Conservation (phyloP, 2,329 filamentous ascomycete genomes). For the Beauveria caledonica region DNA sequence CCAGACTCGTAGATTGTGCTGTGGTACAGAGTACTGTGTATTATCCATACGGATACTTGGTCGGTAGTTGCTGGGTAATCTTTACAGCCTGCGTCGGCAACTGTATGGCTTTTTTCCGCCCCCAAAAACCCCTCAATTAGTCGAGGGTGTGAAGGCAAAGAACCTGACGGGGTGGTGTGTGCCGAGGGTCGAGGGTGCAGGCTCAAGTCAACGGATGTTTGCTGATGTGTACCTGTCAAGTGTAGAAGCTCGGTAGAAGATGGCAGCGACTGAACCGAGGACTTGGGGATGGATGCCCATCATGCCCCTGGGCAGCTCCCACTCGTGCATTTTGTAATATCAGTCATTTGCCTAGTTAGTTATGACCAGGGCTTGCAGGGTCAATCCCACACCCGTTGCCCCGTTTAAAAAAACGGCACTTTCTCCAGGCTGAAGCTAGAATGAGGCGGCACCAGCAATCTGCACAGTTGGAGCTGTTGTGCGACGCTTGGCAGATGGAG, state of each 20-base stretch:
- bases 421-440: constrained; percentile 1
- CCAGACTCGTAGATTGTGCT: not conserved
- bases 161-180: not conserved
- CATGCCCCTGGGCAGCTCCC: not conserved
- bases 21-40: not conserved
- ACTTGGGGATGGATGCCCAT: too few relatives aligned
- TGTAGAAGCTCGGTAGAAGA: not conserved
- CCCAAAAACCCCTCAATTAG: constrained; percentile 2
- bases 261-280: not conserved
- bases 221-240: not conserved
- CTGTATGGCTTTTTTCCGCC: constrained; percentile 1
- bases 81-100: not conserved
- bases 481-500: not conserved
- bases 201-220: not conserved
- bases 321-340: not conserved
- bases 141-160: not conserved
- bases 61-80: too few relatives aligned
- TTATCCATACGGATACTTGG: too few relatives aligned
- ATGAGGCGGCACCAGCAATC: not conserved
- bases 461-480: not conserved
- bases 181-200: not conserved
- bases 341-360: not conserved
- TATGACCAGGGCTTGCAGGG: too few relatives aligned
- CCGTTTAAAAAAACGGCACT: constrained; percentile 4
- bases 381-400: not conserved